Conservation (phyloP, 129 eudicot species). For the Flaveria trinervia region DNA sequence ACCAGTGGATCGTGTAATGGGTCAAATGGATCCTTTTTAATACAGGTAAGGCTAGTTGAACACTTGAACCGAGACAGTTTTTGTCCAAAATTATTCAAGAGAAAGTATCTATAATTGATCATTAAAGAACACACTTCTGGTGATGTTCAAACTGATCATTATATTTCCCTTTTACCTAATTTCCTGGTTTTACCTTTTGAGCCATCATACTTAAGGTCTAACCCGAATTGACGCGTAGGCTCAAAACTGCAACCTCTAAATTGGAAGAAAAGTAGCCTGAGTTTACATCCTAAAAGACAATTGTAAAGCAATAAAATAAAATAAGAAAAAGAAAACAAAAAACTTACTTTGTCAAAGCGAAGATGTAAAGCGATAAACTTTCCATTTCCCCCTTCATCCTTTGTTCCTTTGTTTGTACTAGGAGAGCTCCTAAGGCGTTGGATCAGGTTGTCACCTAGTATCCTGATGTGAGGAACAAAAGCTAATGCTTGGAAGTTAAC, state of each 20-base stretch:
- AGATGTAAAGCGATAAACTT: constrained; percentile 91
- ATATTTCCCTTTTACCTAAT: background rate
- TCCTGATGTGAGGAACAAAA: constrained; percentile 77
- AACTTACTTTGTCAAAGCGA: constrained; percentile 88
- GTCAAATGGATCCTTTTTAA: background rate
- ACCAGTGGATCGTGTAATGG: background rate
- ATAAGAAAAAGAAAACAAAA: background rate
- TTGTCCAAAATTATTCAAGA: background rate
- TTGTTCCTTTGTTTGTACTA: constrained; percentile 28
- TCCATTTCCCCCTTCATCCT: constrained; percentile 44
- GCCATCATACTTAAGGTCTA: background rate
- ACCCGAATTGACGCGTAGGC: background rate
- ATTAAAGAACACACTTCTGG: background rate
- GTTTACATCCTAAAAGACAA: constrained; percentile 14
- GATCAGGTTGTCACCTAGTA: constrained; percentile 65
- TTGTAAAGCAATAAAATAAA: background rate
- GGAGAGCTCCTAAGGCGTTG: constrained; percentile 63
- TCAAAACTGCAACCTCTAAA: background rate
- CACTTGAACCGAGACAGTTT: background rate
- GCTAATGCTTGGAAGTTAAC: constrained; percentile 86
- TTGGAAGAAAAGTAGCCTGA: background rate
- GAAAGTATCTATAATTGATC: background rate
- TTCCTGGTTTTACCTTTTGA: background rate
- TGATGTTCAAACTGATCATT: background rate
- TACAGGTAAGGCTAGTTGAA: background rate